phyloP scores from a whole-genome alignment of 192 early-diverging fungal species.

The Podila minutissima region DNA sequence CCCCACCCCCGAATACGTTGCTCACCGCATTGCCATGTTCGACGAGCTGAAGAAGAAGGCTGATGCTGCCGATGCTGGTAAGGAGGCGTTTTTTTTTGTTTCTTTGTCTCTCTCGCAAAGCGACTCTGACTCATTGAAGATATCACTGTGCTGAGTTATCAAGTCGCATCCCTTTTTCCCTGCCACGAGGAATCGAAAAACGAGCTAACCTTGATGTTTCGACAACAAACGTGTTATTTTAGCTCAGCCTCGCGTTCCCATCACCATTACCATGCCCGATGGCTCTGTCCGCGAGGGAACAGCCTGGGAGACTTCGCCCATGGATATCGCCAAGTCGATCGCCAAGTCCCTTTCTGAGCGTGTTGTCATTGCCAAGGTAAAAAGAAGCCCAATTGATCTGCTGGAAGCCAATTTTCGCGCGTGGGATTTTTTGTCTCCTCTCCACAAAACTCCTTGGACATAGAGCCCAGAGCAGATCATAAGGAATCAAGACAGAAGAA shows the following conservation, averaged over 20 bases:
- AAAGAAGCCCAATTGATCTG: not conserved
- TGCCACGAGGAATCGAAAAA: too few species aligned
- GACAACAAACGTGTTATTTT: slow-evolving; percentile 7
- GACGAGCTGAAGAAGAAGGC: slow-evolving; percentile 73
- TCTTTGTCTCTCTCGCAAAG: not conserved
- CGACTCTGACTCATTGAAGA: not conserved
- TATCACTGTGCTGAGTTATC: too few species aligned
- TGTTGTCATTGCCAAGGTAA: slow-evolving; percentile 93
- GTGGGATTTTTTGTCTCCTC: too few species aligned
- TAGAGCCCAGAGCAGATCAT: too few species aligned
- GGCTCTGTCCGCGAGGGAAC: slow-evolving; percentile 81
- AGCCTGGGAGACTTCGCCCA: slow-evolving; percentile 95
- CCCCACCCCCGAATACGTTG: slow-evolving; percentile 80
- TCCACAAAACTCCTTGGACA: too few species aligned
- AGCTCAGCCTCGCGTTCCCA: slow-evolving; percentile 79
- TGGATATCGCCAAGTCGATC: slow-evolving; percentile 89
- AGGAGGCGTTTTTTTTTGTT: not conserved
- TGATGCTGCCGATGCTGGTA: slow-evolving; percentile 73
- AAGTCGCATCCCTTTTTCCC: too few species aligned
- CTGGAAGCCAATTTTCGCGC: too few species aligned
- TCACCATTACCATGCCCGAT: slow-evolving; percentile 90
- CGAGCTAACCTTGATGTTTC: too few species aligned
- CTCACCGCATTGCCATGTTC: slow-evolving; percentile 84
- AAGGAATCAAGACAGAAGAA: too few species aligned
- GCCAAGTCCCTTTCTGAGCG: slow-evolving; percentile 92